Evolutionary conservation across 1,284 basidiomycete genomes (phyloP).

Genomic region (Austroboletus rostrupii): DNA sequence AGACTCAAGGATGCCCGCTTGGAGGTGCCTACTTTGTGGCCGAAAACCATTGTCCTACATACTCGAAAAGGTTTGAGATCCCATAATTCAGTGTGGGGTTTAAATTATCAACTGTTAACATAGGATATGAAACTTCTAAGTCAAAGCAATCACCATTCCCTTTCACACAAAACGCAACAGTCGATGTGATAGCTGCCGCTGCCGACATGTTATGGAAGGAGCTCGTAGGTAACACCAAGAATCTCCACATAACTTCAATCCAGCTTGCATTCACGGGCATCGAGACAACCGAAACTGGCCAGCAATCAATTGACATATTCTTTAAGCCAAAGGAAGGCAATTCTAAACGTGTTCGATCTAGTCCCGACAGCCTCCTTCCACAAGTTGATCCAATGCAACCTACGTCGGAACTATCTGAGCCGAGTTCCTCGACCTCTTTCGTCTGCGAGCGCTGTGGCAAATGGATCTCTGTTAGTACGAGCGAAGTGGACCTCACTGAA

Average conservation of each 20-base stretch:
- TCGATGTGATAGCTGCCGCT: conserved; percentile 74
- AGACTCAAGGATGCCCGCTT: conserved; percentile 82
- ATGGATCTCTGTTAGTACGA: conserved; percentile 31
- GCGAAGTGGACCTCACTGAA: conserved; percentile 23
- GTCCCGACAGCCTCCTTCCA: neutral
- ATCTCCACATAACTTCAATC: conserved; percentile 71
- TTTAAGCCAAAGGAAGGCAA: conserved; percentile 42
- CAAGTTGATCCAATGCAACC: neutral
- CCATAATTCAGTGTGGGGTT: neutral
- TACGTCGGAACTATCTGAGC: neutral
- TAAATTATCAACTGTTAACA: conserved; percentile 3
- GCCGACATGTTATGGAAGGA: conserved; percentile 89
- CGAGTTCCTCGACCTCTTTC: conserved; percentile 33
- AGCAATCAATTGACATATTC: conserved; percentile 85
- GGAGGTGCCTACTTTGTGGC: conserved; percentile 78
- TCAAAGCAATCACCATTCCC: conserved; percentile 86
- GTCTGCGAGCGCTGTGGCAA: conserved; percentile 54
- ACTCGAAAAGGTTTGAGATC: conserved; percentile 56
- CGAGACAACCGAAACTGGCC: conserved; percentile 75
- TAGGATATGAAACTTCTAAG: conserved; percentile 63
- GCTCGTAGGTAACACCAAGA: conserved; percentile 51
- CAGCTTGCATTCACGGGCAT: conserved; percentile 82
- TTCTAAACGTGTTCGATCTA: conserved; percentile 25
- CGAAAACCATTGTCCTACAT: conserved; percentile 83
- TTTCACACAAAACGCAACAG: conserved; percentile 67